These are phyloP conservation scores for Vanrija sp. DNA, from an alignment of 1,284 basidiomycete species.

Conservation along the genomic window DNA sequence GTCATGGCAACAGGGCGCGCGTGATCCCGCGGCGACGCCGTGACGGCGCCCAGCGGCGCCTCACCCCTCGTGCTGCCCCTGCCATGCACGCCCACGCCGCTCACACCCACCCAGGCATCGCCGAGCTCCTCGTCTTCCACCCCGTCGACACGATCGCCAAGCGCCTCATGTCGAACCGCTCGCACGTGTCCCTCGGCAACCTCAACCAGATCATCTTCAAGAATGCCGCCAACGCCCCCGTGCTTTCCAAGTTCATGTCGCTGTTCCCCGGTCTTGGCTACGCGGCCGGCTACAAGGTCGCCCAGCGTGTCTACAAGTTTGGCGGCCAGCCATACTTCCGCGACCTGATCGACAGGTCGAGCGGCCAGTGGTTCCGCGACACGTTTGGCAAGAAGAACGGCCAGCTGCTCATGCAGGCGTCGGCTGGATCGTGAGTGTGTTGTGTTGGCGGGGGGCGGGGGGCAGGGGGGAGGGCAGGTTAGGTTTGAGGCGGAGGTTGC, in stretches of 20 bases:
- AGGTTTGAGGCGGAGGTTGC: not conserved
- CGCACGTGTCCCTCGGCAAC: constrained; percentile 61
- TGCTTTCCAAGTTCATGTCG: constrained; percentile 73
- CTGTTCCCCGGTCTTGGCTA: constrained; percentile 98
- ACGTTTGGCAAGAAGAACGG: constrained; percentile 93
- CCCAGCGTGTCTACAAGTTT: constrained; percentile 95
- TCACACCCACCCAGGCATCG: constrained; percentile 62
- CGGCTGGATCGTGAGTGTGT: constrained; percentile 75
- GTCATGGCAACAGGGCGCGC: too few relatives aligned
- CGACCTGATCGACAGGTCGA: constrained; percentile 76
- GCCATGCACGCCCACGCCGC: too few relatives aligned
- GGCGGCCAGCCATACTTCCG: constrained; percentile 98
- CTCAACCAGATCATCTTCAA: constrained; percentile 81
- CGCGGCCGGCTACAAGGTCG: constrained; percentile 93
- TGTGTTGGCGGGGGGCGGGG: not conserved
- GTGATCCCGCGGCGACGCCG: too few relatives aligned
- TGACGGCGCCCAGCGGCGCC: too few relatives aligned
- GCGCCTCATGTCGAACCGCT: constrained; percentile 95
- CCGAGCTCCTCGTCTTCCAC: constrained; percentile 87
- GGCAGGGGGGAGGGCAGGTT: not conserved
- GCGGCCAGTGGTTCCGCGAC: constrained; percentile 71
- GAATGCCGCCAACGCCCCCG: constrained; percentile 68
- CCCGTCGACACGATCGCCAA: constrained; percentile 96
- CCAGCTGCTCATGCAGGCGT: constrained; percentile 92
- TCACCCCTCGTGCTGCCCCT: too few relatives aligned